Conservation (phyloP, 2,329 filamentous ascomycete species). For the Diaporthe sp. region DNA sequence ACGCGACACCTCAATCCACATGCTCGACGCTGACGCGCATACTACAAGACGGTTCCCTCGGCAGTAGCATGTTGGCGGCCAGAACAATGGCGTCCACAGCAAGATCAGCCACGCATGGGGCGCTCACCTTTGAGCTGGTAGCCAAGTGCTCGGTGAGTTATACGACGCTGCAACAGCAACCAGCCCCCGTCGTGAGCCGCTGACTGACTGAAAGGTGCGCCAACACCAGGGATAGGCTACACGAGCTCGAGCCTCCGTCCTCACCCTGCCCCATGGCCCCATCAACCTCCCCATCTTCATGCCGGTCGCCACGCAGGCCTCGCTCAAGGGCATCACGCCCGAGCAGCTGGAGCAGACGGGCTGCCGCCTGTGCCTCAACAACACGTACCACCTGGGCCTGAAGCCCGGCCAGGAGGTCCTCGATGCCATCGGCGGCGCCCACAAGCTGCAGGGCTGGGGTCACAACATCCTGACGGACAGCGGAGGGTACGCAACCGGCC, state of each 20-base stretch:
- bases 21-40: not conserved
- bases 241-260: conserved; percentile 87
- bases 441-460: conserved; percentile 94
- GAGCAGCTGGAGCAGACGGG: conserved; percentile 90
- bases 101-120: conserved; percentile 42
- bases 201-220: conserved; percentile 24
- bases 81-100: conserved; percentile 40
- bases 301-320: conserved; percentile 97
- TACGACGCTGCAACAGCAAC: not conserved
- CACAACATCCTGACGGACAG: conserved; percentile 92
- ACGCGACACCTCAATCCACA: not conserved
- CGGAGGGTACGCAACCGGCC: conserved; percentile 64
- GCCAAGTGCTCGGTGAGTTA: conserved; percentile 69
- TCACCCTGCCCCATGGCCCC: conserved; percentile 90
- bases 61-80: conserved; percentile 37
- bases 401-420: conserved; percentile 94
- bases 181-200: not conserved
- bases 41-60: not conserved
- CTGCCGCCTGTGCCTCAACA: conserved; percentile 93
- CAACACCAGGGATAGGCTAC: conserved; percentile 73
- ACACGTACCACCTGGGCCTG: conserved; percentile 95
- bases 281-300: conserved; percentile 96
- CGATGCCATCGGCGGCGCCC: conserved; percentile 88
- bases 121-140: conserved; percentile 44
- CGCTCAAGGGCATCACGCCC: conserved; percentile 92